Evolutionary conservation across 805 yeast species (phyloP).

Genomic region (Saccharomycopsis olivae): DNA sequence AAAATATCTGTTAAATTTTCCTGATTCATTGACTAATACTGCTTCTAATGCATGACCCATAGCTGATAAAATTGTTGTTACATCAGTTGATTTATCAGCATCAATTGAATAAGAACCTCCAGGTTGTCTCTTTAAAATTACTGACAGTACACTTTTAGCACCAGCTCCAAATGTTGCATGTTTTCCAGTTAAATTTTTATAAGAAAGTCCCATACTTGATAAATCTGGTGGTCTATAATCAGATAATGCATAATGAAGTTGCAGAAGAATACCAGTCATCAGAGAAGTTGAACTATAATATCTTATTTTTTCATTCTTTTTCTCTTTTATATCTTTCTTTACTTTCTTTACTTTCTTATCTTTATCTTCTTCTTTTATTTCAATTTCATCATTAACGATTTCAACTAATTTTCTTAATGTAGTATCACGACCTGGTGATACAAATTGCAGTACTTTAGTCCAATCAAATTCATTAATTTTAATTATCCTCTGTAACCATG

Average conservation of each 20-base stretch:
- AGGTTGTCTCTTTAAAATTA: constrained; percentile 44
- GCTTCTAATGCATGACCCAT: constrained; percentile 77
- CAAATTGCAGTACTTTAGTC: constrained; percentile 42
- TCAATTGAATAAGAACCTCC: constrained; percentile 44
- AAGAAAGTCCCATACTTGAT: constrained; percentile 24
- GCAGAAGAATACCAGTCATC: constrained; percentile 66
- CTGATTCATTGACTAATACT: constrained; percentile 50
- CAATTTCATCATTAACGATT: constrained; percentile 17
- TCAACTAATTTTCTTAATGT: constrained; percentile 39
- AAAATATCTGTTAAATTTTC: constrained; percentile 37
- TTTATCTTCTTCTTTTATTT: constrained; percentile 13
- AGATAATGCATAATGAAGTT: constrained; percentile 63
- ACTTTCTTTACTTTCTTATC: no score
- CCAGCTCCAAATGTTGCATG: constrained; percentile 31
- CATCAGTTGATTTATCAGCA: constrained; percentile 55
- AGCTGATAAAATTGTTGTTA: constrained; percentile 56
- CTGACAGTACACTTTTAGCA: constrained; percentile 41
- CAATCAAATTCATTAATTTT: constrained; percentile 59
- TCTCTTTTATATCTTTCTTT: not conserved
- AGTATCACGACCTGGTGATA: constrained; percentile 59
- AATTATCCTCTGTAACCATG: constrained; percentile 47
- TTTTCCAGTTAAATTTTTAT: constrained; percentile 32
- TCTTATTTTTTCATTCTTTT: constrained; percentile 20
- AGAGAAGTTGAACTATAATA: constrained; percentile 82
- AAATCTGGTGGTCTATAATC: constrained; percentile 46